Evolutionary conservation across 306 rosid genomes (phyloP).

Genomic region (Rosa lucieae): DNA sequence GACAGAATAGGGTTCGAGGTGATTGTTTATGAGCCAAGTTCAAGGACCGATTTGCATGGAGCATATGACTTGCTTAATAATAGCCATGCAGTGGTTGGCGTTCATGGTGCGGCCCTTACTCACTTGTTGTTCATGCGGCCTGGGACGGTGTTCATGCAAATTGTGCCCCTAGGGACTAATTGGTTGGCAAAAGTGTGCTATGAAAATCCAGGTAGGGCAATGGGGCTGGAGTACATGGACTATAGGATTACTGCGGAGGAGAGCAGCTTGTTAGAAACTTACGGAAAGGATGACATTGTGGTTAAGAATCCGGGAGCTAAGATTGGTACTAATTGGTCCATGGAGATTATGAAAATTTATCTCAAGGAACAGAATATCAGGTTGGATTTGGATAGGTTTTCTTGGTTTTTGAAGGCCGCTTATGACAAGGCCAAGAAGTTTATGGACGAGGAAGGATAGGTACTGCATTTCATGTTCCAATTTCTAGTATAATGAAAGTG

Average conservation of each 20-base stretch:
- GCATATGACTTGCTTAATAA: slow-evolving; percentile 7
- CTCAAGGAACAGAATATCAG: slow-evolving; percentile 17
- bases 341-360: slow-evolving; percentile 10
- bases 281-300: slow-evolving; percentile 8
- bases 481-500: neutral
- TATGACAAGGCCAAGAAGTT: slow-evolving; percentile 9
- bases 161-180: slow-evolving; percentile 10
- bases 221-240: slow-evolving; percentile 10
- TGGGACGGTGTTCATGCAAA: slow-evolving; percentile 4
- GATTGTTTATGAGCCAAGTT: neutral
- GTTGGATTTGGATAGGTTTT: slow-evolving; percentile 16
- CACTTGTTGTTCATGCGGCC: slow-evolving; percentile 19
- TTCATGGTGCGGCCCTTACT: slow-evolving; percentile 10
- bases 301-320: neutral
- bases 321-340: neutral
- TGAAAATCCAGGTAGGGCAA: slow-evolving; percentile 5
- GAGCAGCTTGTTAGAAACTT: slow-evolving; percentile 11
- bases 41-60: neutral
- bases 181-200: neutral
- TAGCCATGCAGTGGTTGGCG: slow-evolving; percentile 14
- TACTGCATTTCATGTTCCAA: neutral
- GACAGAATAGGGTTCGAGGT: slow-evolving; percentile 4
- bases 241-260: slow-evolving; percentile 11
- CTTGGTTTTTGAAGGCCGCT: slow-evolving; percentile 11
- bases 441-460: slow-evolving; percentile 5